A percentile compares a stretch with the other conserved stretches of the same genome.
phyloP scores from a whole-genome alignment of 2,329 filamentous ascomycete species.

The Neonectria coccinea region DNA sequence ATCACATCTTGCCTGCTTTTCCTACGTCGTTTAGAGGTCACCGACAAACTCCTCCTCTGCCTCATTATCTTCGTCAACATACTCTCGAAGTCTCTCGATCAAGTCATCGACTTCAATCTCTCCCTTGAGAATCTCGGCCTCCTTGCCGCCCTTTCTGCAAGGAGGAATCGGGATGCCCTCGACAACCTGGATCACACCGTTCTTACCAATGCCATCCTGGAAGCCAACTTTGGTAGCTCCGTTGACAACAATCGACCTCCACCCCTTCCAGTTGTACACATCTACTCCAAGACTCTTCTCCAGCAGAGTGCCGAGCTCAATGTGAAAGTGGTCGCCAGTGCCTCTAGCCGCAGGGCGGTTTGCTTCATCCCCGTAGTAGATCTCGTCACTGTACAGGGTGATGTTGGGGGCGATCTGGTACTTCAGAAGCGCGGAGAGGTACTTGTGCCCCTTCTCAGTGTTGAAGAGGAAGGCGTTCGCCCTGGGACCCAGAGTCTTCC shows the following conservation, averaged over 20 bases:
- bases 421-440: conserved; percentile 80
- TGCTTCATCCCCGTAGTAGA: conserved; percentile 63
- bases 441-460: conserved; percentile 77
- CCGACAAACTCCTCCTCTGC: conserved; percentile 16
- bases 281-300: conserved; percentile 77
- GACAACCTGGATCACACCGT: conserved; percentile 87
- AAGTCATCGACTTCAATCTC: conserved; percentile 48
- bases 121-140: conserved; percentile 17
- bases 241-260: conserved; percentile 80
- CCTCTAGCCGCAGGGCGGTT: conserved; percentile 46
- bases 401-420: conserved; percentile 82
- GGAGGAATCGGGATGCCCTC: conserved; percentile 81
- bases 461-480: conserved; percentile 89
- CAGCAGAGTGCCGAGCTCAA: conserved; percentile 80
- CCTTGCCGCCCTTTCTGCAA: conserved; percentile 53
- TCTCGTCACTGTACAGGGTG: conserved; percentile 86
- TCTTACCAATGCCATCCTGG: conserved; percentile 77
- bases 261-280: conserved; percentile 74
- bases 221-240: conserved; percentile 74
- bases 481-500: conserved; percentile 75
- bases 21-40: conserved; percentile 30
- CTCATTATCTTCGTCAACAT: conserved; percentile 36
- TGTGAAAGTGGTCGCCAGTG: conserved; percentile 57
- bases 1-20: not conserved
- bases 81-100: conserved; percentile 45